These are phyloP conservation scores for Aspergillus bombycis DNA, from an alignment of 2,329 filamentous ascomycete species.

Conservation along the genomic window DNA sequence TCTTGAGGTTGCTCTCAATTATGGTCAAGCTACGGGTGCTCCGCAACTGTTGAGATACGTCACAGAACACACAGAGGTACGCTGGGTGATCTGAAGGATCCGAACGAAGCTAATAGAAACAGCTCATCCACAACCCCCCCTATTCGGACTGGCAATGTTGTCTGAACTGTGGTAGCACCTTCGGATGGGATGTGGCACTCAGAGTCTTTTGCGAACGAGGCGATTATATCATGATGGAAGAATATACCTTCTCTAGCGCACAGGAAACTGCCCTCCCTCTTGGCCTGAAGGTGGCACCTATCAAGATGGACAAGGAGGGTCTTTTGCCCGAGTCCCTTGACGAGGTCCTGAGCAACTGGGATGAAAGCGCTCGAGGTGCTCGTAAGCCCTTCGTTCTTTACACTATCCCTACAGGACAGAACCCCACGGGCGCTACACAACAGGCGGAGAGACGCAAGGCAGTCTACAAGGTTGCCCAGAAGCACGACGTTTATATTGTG, in stretches of 20 bases:
- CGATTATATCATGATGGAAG: conserved; percentile 82
- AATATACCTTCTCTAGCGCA: conserved; percentile 85
- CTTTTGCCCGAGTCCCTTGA: conserved; percentile 66
- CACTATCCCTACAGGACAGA: conserved; percentile 80
- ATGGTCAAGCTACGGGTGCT: conserved; percentile 82
- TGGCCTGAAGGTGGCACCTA: conserved; percentile 62
- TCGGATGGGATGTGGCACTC: conserved; percentile 78
- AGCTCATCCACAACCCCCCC: conserved; percentile 78
- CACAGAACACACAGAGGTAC: conserved; percentile 86
- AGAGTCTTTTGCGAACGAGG: conserved; percentile 78
- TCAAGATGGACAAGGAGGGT: conserved; percentile 69
- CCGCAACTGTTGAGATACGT: conserved; percentile 88
- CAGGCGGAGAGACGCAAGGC: conserved; percentile 66
- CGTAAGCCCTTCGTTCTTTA: conserved; percentile 71
- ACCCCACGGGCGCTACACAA: conserved; percentile 87
- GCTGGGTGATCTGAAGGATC: background rate
- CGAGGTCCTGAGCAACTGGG: conserved; percentile 66
- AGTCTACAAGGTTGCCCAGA: conserved; percentile 76
- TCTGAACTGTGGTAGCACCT: conserved; percentile 84
- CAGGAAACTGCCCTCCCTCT: conserved; percentile 67
- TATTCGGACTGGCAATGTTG: conserved; percentile 89
- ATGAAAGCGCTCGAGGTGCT: conserved; percentile 57
- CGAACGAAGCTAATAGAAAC: conserved; percentile 15
- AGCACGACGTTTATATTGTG: conserved; percentile 83
- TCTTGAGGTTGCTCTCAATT: conserved; percentile 87